A percentile compares a stretch with the other conserved stretches of the same genome.
These are phyloP conservation scores for Sporothrix mexicana DNA, from an alignment of 2,329 filamentous ascomycete genomes.

Conservation along the genomic window DNA sequence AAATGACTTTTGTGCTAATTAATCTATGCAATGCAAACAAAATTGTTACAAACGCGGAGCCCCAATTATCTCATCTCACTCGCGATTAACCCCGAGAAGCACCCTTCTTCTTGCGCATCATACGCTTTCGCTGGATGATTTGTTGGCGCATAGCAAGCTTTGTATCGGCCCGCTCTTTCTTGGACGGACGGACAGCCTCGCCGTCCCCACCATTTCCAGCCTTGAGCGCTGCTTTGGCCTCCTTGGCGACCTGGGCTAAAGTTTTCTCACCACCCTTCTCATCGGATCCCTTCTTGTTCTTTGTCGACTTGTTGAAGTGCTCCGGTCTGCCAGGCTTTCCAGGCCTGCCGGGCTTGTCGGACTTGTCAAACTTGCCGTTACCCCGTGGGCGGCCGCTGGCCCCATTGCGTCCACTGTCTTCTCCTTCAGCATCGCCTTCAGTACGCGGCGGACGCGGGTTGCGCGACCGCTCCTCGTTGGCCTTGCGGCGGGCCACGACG, in stretches of 20 bases:
- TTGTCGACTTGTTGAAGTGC: slow-evolving; percentile 27
- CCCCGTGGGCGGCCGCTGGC: neutral
- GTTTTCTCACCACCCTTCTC: slow-evolving; percentile 20
- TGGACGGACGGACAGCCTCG: slow-evolving; percentile 33
- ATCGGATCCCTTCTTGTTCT: slow-evolving; percentile 19
- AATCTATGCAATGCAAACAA: slow-evolving; percentile 10
- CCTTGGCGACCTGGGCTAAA: slow-evolving; percentile 27
- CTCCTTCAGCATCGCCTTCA: slow-evolving; percentile 47
- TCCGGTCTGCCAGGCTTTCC: slow-evolving; percentile 12
- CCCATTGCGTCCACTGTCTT: neutral
- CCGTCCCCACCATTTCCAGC: slow-evolving; percentile 36
- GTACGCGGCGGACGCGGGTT: slow-evolving; percentile 38
- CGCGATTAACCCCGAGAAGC: slow-evolving; percentile 1
- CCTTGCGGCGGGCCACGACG: slow-evolving; percentile 80
- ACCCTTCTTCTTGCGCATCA: slow-evolving; percentile 72
- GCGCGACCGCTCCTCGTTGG: slow-evolving; percentile 58
- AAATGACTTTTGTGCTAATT: slow-evolving; percentile 26
- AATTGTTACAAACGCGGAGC: slow-evolving; percentile 1
- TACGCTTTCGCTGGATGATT: slow-evolving; percentile 84
- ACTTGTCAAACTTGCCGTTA: slow-evolving; percentile 29
- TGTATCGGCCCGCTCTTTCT: slow-evolving; percentile 42
- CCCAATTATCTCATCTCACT: neutral
- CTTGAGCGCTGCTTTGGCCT: slow-evolving; percentile 1
- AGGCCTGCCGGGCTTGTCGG: neutral
- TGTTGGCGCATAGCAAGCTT: slow-evolving; percentile 63